A percentile compares a stretch with the other conserved stretches of the same genome.
phyloP scores from a whole-genome alignment of 2,329 filamentous ascomycete species.

The Thielaviopsis ethacetica region DNA sequence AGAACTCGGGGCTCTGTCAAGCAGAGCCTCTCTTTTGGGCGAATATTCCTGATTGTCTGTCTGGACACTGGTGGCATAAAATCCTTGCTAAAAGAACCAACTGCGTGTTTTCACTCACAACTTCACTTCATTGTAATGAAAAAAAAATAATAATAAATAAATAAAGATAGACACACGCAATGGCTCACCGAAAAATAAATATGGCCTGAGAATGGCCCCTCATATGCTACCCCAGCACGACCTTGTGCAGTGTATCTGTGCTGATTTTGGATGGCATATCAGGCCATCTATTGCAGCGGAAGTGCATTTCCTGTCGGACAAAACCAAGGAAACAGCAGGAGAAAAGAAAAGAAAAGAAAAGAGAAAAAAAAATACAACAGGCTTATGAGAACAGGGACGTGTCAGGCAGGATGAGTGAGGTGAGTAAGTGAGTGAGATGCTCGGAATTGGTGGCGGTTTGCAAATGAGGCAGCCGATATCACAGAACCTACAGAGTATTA shows the following conservation, averaged over 20 bases:
- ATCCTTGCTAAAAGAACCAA: too few relatives aligned
- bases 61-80: too few relatives aligned
- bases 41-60: not conserved
- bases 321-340: not conserved
- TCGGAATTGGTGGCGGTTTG: not conserved
- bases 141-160: not conserved
- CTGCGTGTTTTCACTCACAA: too few relatives aligned
- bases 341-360: not conserved
- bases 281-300: not conserved
- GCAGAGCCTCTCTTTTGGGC: not conserved
- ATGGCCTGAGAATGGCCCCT: not conserved
- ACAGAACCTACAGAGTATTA: too few relatives aligned
- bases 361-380: not conserved
- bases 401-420: not conserved
- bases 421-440: not conserved
- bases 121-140: too few relatives aligned
- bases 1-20: not conserved
- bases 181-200: not conserved
- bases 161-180: not conserved
- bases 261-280: not conserved
- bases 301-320: not conserved
- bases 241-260: not conserved
- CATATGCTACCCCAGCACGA: not conserved
- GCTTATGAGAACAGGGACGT: not conserved
- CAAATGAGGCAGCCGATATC: not conserved